Evolutionary conservation across 2,329 filamentous ascomycete genomes (phyloP).

Genomic region (Paramyrothecium roridum): DNA sequence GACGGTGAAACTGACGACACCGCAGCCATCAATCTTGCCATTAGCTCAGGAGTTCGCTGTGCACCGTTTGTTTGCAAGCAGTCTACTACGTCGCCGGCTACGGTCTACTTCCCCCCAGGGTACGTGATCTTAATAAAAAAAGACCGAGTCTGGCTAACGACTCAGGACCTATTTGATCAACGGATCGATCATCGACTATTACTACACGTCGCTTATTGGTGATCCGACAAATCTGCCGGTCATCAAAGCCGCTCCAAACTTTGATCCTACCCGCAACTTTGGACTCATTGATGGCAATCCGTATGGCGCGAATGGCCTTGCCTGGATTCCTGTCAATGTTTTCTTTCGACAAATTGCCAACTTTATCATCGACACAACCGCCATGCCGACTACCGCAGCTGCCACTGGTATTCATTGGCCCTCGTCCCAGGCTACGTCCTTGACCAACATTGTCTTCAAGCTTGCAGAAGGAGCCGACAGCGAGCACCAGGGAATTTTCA

Average conservation of each 20-base stretch:
- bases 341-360: constrained; percentile 59
- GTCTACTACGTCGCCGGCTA: constrained; percentile 30
- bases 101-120: constrained; percentile 28
- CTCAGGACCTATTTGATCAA: constrained; percentile 65
- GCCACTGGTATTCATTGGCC: constrained; percentile 65
- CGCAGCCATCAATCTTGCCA: constrained; percentile 22
- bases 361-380: constrained; percentile 52
- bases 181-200: constrained; percentile 68
- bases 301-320: constrained; percentile 37
- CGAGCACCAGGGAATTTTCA: constrained; percentile 56
- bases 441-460: constrained; percentile 56
- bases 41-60: constrained; percentile 18
- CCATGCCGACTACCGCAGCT: constrained; percentile 37
- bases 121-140: no score
- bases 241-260: constrained; percentile 52
- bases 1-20: constrained; percentile 24
- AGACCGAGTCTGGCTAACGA: neutral
- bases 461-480: constrained; percentile 44
- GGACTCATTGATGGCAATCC: constrained; percentile 43
- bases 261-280: constrained; percentile 23
- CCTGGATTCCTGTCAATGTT: constrained; percentile 54
- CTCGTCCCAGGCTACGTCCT: constrained; percentile 59
- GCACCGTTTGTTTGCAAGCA: constrained; percentile 19
- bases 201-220: constrained; percentile 76
- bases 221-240: constrained; percentile 59